These are phyloP conservation scores for Monilinia aucupariae DNA, from an alignment of 2,329 filamentous ascomycete genomes.

Conservation along the genomic window DNA sequence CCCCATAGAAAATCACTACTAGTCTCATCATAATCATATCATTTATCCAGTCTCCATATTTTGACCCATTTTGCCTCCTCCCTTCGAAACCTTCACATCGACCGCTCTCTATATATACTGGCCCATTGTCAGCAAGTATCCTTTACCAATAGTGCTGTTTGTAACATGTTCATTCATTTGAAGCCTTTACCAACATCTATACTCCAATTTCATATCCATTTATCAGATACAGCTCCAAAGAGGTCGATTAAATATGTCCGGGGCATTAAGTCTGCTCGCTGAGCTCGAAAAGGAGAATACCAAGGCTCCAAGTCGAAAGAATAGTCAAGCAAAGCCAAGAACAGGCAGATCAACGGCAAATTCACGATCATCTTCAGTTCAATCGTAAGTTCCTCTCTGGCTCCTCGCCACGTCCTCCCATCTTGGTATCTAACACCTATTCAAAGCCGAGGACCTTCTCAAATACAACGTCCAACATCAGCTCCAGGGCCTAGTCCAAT, in stretches of 20 bases:
- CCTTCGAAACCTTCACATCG: neutral
- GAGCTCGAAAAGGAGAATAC: slow-evolving; percentile 13
- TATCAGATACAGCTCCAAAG: neutral
- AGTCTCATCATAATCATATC: slow-evolving; percentile 2
- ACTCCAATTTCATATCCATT: neutral
- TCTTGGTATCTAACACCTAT: neutral
- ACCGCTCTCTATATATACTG: neutral
- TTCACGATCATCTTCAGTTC: slow-evolving; percentile 13
- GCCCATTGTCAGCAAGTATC: neutral
- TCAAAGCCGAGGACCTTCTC: slow-evolving; percentile 1
- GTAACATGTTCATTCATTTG: neutral
- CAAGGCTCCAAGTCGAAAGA: slow-evolving; percentile 10
- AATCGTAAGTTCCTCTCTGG: slow-evolving; percentile 4
- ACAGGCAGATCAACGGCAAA: slow-evolving; percentile 8
- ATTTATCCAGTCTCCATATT: slow-evolving; percentile 1
- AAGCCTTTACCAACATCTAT: neutral
- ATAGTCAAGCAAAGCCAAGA: slow-evolving; percentile 9
- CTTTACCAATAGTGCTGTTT: neutral
- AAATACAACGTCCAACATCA: slow-evolving; percentile 5
- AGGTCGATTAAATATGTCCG: neutral
- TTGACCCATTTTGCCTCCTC: neutral
- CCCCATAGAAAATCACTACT: neutral
- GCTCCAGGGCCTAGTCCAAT: neutral
- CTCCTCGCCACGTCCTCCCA: neutral
- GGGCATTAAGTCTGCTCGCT: slow-evolving; percentile 7